A percentile compares a stretch with the other conserved stretches of the same genome.
These are phyloP conservation scores for Allantophomopsis cytisporea DNA, from an alignment of 2,329 filamentous ascomycete species.

Conservation along the genomic window DNA sequence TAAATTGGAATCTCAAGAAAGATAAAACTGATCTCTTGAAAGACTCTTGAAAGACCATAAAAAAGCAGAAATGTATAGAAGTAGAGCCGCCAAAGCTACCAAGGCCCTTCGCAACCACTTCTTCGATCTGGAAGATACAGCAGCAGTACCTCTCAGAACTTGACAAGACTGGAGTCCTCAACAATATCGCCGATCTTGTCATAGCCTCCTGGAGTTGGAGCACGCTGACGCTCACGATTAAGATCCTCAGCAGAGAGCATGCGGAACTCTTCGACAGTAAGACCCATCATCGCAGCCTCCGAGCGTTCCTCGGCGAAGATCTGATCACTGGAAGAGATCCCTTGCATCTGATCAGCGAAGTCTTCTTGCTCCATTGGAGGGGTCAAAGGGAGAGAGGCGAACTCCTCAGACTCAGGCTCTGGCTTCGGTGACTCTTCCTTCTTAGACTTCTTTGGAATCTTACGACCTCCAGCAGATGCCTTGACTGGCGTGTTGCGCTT, in stretches of 20 bases:
- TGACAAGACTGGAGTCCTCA: not conserved
- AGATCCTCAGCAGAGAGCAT: not conserved
- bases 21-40: too few relatives aligned
- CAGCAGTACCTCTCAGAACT: not conserved
- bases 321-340: not conserved
- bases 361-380: not conserved
- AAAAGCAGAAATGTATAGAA: too few relatives aligned
- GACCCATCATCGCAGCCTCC: not conserved
- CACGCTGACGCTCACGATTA: not conserved
- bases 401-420: constrained; percentile 4
- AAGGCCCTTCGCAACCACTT: too few relatives aligned
- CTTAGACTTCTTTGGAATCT: constrained; percentile 3
- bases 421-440: constrained; percentile 4
- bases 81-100: too few relatives aligned
- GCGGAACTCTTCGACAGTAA: not conserved
- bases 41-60: too few relatives aligned
- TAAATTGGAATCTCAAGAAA: too few relatives aligned
- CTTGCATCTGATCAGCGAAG: not conserved
- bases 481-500: constrained; percentile 15
- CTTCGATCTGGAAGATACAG: too few relatives aligned
- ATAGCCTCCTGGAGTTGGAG: not conserved
- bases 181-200: not conserved
- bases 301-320: not conserved
- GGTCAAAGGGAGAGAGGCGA: not conserved
- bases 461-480: constrained; percentile 3